Base-by-base conservation (phyloP, 345 rosid species). In the Hibiscus mutabilis region DNA sequence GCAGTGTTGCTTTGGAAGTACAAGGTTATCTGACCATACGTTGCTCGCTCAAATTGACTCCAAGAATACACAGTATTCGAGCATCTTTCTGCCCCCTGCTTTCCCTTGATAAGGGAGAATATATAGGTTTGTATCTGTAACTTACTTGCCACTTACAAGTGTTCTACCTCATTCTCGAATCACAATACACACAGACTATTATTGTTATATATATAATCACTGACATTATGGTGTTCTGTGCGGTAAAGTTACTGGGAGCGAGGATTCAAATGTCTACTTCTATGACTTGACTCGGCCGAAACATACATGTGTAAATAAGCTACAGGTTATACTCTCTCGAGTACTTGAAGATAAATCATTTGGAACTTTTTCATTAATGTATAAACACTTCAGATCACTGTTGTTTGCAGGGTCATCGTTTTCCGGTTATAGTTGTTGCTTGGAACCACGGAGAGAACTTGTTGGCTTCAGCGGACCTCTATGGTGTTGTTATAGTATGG, bases 391-490 rank as follows among this genome's bases (percentile, higher is more conserved):
- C 0, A 16, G 27, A 47, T 22, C 33, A 4, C 71, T 46, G 73
- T 68, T 69, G 71, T 51, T 0, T 80, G 71, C 92, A 95, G 99
- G 97, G 99, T 71, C 99, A 95, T 79, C 88, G 96, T 19, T 95
- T 92, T 70, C 96, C 97, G 0, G 97, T 92, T 16, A 80, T 84
- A 68, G 88, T 82, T 13, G 99, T 95, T 18, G 93, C 93, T 46
- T 91, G 97, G 99, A 92, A 95, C 85, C 89, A 90, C n/a, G 99
- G 99, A 53, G 97, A 95, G 78, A 92, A 95, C 80, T 84, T 90
- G 68, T 77, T 95, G 82, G 99, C 97, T 0, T 90, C 99, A 0
- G 90, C 97, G 21, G 99, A 95, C 79, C 87, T 90, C 67, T 90
- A 92, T 2, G 99, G 99, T 18, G 77, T 91, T 53, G 99, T 95